A percentile compares a stretch with the other conserved stretches of the same genome.
phyloP scores from a whole-genome alignment of 495 filamentous ascomycete species.

The Thermothielavioides terrestris region DNA sequence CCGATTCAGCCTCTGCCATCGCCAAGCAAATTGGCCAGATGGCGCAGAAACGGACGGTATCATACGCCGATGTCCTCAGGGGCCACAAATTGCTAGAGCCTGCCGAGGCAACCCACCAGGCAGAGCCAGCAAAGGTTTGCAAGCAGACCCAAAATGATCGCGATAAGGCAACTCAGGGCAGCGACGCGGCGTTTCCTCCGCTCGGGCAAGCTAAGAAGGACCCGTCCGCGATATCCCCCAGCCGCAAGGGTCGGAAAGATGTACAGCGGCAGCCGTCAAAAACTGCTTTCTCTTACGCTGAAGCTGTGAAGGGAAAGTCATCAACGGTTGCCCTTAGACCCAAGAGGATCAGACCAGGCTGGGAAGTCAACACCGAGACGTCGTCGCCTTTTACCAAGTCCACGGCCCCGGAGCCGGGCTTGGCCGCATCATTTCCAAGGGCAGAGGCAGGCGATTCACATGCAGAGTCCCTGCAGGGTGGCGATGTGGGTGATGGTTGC shows the following conservation, averaged over 20 bases:
- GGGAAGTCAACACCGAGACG: no score
- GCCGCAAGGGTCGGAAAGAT: background rate
- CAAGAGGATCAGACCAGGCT: background rate
- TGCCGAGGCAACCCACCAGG: background rate
- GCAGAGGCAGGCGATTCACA: no score
- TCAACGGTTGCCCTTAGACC: background rate
- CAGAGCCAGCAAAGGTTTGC: background rate
- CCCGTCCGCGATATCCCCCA: no score
- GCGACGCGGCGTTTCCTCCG: no score
- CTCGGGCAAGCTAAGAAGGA: no score
- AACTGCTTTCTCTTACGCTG: conserved; percentile 6
- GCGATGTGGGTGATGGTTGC: no score
- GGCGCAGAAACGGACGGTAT: background rate
- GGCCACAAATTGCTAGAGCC: background rate
- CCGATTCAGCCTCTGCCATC: no score
- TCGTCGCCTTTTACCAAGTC: background rate
- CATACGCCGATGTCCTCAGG: conserved; percentile 14
- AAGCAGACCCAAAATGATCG: background rate
- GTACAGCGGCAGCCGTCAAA: background rate
- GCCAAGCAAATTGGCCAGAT: no score
- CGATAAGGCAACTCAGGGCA: no score
- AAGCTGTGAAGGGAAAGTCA: conserved; percentile 4
- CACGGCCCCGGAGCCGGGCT: no score
- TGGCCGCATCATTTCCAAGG: no score
- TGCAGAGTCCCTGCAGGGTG: no score